Evolutionary conservation across 2,329 filamentous ascomycete genomes (phyloP).

Genomic region (Fusarium sp.): DNA sequence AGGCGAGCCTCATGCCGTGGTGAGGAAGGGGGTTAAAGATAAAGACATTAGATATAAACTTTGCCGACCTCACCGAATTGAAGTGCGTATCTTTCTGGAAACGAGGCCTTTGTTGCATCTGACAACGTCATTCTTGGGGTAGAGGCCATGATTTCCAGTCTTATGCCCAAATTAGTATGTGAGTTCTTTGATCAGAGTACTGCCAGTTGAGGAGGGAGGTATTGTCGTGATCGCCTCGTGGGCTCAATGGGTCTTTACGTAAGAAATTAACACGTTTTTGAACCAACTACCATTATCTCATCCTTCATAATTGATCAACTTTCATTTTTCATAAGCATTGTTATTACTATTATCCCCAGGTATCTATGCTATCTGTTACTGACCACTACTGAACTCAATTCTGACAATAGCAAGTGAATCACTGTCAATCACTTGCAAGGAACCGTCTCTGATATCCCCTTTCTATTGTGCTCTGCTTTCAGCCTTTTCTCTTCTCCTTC

Average conservation of each 20-base stretch:
- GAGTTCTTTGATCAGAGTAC: not conserved
- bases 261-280: not conserved
- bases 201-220: not conserved
- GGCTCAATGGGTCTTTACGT: not conserved
- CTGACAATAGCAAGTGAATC: not conserved
- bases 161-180: not conserved
- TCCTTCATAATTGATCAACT: not conserved
- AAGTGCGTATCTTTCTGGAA: conserved; percentile 31
- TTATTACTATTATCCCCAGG: not conserved
- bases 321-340: not conserved
- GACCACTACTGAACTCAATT: not conserved
- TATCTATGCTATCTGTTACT: not conserved
- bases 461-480: not conserved
- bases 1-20: conserved; percentile 12
- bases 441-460: not conserved
- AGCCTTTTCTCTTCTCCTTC: not conserved
- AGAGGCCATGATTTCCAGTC: not conserved
- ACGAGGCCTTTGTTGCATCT: not conserved
- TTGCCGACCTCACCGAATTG: conserved; percentile 28
- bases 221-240: not conserved
- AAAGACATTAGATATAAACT: conserved; percentile 38
- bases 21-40: conserved; percentile 17
- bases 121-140: not conserved
- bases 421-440: not conserved
- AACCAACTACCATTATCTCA: not conserved